Evolutionary conservation across 1,284 basidiomycete genomes (phyloP), one percentile per base, ranked within the genome.

Genomic region (Trichosporon faecale): DNA sequence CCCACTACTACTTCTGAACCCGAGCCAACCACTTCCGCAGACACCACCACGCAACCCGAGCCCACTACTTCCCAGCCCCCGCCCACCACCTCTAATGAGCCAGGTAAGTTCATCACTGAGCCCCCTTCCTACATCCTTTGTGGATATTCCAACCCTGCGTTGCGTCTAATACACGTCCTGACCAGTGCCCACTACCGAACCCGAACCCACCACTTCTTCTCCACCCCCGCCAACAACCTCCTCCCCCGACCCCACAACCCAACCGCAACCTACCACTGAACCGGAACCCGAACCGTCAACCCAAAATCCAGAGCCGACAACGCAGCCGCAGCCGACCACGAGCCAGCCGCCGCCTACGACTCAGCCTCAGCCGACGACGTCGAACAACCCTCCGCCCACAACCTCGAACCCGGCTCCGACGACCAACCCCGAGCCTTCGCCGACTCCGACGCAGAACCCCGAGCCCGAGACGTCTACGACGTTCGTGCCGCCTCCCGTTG

Each of bases 341-440:
- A 31, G 16, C 16, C 57, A 33, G 57, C 27, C 57, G 18, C 12
- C 33, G 25, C 57, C 55, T 57, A 33, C 66, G 37, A 33, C 66
- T 23, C 49, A 52, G 8, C 49, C 66, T 5, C 46, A 66, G 2
- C 18, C 57, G n/a, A 65, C 35, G 3, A 65, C 35, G 3, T 37
- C 35, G 31, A 33, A 33, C 14, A 14, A 37, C 11, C 11, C 35
- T 12, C 35, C 40, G 16, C 40, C 40, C 40, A 44, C 40, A 3
- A 44, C 40, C 8, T 8, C 46, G 3, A 27, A 40, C 64, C 70
- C 67, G 12, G 63, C 64, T 18, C 67, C 70, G 16, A 37, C 67
- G n/a, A 67, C 49, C 12, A 49, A 52, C 35, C 49, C 33, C 5
- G 8, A 4, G 7, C 65, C 49, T 11, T 18, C 65, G 21, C 55